phyloP scores from a whole-genome alignment of 202 grass and related monocot genomes.

The Cymbopogon flexuosus region DNA sequence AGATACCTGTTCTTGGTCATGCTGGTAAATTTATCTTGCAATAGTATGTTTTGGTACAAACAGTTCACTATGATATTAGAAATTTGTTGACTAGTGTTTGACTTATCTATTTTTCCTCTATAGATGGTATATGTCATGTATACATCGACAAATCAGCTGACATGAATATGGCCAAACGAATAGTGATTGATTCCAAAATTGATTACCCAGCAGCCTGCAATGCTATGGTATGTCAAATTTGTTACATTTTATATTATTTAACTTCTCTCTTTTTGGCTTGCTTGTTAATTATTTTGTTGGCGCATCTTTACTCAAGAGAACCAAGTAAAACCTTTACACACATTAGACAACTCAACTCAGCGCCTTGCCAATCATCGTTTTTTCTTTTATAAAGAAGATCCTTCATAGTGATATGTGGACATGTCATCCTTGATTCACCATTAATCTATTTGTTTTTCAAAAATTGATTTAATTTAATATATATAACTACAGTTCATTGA shows the following conservation, averaged over 20 bases:
- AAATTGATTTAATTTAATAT: conserved; percentile 13
- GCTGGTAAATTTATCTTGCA: conserved; percentile 52
- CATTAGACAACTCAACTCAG: not conserved
- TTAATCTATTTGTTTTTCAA: conserved; percentile 3
- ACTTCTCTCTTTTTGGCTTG: not conserved
- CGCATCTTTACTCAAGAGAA: not conserved
- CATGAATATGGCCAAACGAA: conserved; percentile 77
- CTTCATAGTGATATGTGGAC: not conserved
- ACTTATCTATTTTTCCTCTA: not conserved
- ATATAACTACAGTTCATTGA: not conserved
- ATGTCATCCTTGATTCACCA: not conserved
- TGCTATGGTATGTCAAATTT: conserved; percentile 69
- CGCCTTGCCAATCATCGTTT: not conserved
- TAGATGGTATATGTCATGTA: conserved; percentile 97
- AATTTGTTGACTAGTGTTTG: not conserved
- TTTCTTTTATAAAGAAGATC: not conserved
- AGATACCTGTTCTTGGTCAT: conserved; percentile 97
- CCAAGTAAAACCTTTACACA: not conserved
- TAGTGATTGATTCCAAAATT: conserved; percentile 85
- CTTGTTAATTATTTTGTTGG: not conserved
- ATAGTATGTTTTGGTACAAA: not conserved
- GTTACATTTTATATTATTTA: not conserved
- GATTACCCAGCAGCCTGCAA: conserved; percentile 99
- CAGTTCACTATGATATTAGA: not conserved
- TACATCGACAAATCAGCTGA: conserved; percentile 96